Percentiles rank a stretch among this genome's conserved stretches.
Evolutionary conservation across 2,329 filamentous ascomycete genomes (phyloP).

Genomic region (Geosmithia morbida): DNA sequence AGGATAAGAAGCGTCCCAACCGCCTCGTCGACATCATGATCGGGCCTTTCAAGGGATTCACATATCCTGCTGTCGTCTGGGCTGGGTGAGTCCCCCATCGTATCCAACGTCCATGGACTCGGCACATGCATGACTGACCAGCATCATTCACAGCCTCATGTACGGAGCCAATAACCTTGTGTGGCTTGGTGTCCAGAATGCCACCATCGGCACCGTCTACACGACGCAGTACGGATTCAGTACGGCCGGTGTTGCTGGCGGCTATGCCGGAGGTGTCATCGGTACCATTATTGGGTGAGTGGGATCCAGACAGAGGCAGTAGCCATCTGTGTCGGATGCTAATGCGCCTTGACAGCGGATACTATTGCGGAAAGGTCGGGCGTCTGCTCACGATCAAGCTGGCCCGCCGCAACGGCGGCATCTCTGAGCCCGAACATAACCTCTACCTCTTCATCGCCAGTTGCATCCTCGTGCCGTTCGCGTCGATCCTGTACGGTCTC

Average conservation of each 20-base stretch:
- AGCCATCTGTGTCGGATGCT: too few relatives aligned
- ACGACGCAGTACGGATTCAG: conserved; percentile 14
- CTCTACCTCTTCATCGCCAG: conserved; percentile 22
- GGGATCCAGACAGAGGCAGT: too few relatives aligned
- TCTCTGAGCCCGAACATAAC: conserved; percentile 25
- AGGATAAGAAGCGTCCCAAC: background rate
- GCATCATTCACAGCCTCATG: conserved; percentile 10
- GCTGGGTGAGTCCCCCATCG: conserved; percentile 18
- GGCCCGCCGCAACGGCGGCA: conserved; percentile 22
- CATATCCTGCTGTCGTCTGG: conserved; percentile 16
- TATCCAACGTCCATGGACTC: conserved; percentile 7
- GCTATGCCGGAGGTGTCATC: conserved; percentile 1
- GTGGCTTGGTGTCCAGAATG: conserved; percentile 20
- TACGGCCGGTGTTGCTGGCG: conserved; percentile 11
- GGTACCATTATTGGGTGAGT: background rate
- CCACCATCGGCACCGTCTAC: conserved; percentile 7
- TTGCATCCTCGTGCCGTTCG: conserved; percentile 12
- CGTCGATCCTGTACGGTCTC: conserved; percentile 17
- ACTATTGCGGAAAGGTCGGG: conserved; percentile 13
- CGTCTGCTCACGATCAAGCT: conserved; percentile 22
- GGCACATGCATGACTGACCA: background rate
- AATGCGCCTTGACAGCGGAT: conserved; percentile 3
- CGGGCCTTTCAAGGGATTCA: conserved; percentile 11
- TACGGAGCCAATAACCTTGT: conserved; percentile 12
- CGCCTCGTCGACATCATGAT: background rate